Percentiles rank a stretch among this genome's conserved stretches.
phyloP scores from a whole-genome alignment of 805 yeast species.

The Candida bentonensis region DNA sequence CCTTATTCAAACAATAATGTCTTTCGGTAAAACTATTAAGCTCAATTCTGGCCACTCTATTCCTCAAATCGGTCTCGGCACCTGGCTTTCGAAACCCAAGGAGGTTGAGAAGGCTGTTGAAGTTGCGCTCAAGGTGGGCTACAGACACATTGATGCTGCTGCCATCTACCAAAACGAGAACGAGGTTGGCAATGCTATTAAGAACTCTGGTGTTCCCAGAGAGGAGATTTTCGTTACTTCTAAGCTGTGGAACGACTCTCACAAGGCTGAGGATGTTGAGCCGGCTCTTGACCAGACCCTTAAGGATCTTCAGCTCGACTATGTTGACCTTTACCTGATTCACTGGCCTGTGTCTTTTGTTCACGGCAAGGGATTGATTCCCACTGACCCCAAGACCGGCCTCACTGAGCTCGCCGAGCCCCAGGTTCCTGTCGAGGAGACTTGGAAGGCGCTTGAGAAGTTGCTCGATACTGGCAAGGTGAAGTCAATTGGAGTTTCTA shows the following conservation, averaged over 20 bases:
- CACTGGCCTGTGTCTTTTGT: constrained; percentile 47
- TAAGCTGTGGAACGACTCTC: constrained; percentile 36
- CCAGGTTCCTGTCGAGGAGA: constrained; percentile 29
- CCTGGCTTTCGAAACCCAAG: constrained; percentile 39
- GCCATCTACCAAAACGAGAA: constrained; percentile 54
- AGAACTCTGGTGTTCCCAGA: constrained; percentile 28
- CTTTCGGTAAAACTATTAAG: constrained; percentile 21
- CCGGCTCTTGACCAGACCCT: constrained; percentile 39
- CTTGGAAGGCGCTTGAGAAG: constrained; percentile 52
- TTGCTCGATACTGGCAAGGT: constrained; percentile 33
- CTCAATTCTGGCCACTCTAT: constrained; percentile 44
- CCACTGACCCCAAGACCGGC: constrained; percentile 15
- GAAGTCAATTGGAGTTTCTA: constrained; percentile 65
- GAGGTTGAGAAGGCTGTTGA: constrained; percentile 38
- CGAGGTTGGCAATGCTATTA: constrained; percentile 45
- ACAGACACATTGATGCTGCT: constrained; percentile 66
- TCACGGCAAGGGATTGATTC: constrained; percentile 6
- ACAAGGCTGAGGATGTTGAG: constrained; percentile 22
- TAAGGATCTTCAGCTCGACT: constrained; percentile 37
- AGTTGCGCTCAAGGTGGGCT: constrained; percentile 50
- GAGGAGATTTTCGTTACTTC: constrained; percentile 48
- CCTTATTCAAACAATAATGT: no score
- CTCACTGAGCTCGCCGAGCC: constrained; percentile 10
- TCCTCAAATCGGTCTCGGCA: constrained; percentile 62
- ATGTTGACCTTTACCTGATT: constrained; percentile 50